Base-by-base conservation (phyloP, 2,329 filamentous ascomycete genomes). In the Pyricularia grisea region DNA sequence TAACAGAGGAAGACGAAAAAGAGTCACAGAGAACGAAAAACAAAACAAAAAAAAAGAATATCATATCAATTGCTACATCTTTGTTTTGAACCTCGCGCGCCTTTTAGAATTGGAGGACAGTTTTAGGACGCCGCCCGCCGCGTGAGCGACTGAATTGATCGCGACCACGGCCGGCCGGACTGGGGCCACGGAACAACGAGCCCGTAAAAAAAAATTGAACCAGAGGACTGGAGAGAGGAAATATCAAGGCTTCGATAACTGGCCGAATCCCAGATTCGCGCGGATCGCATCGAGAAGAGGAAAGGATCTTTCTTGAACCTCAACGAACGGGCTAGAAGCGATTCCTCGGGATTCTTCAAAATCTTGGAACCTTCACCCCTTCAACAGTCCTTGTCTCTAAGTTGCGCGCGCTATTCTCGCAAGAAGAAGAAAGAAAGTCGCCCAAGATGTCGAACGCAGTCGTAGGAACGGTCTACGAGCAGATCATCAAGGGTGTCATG, bases 401-500 rank as follows among this genome's bases (percentile, higher is more conserved):
- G 58, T n/a, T 25, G 60, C 25, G 23, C 25, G 23, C 58, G 23
- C 31, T 14, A 50, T 17, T 55, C 2, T 30, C 58, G 23, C 5
- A 27, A 27, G 27, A 27, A 27, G 27, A 27, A 27, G 27, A 27
- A 27, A 27, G 4, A 27, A 65, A 61, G 25, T 28, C 27, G 65
- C 65, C 36, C 78, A 82, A 72, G 70, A 88, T 88, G 86, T 88
- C 86, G 70, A 88, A 88, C 78, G 75, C 78, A 65, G 80, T 81
- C 20, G 86, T 88, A 83, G 95, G 95, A 76, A 81, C 83, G 73
- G 90, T 98, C 76, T 99, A 97, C 80, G 84, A 89, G 79, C 82
- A 85, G 75, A 89, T 92, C 79, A 92, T 92, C 77, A 84, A 90
- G 72, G 92, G 95, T 81, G 93, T 99, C 78, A 92, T 98, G 80